Conservation (phyloP, 2,329 filamentous ascomycete species). For the Macrophomina pseudophaseolina region DNA sequence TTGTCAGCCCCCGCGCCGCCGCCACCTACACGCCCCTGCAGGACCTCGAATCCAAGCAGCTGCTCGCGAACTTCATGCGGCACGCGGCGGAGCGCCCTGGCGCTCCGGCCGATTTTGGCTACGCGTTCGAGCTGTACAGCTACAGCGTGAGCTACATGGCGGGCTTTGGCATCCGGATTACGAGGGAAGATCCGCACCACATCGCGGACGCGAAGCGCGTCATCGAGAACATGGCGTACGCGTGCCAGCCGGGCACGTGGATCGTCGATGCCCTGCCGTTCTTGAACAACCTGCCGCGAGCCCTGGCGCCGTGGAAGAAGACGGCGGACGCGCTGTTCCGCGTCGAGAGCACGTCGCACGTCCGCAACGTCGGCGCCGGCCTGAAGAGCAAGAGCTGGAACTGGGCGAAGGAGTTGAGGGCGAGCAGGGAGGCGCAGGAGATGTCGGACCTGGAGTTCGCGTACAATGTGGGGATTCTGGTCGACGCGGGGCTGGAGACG, state of each 20-base stretch:
- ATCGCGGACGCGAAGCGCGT: slow-evolving; percentile 29
- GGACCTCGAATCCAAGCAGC: slow-evolving; percentile 54
- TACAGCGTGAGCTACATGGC: slow-evolving; percentile 47
- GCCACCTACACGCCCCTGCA: slow-evolving; percentile 50
- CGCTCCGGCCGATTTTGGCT: slow-evolving; percentile 34
- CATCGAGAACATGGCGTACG: slow-evolving; percentile 30
- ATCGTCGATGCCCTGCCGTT: slow-evolving; percentile 51
- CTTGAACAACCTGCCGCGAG: slow-evolving; percentile 48
- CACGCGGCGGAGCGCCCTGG: slow-evolving; percentile 25
- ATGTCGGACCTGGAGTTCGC: slow-evolving; percentile 31
- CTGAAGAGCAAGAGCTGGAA: slow-evolving; percentile 32
- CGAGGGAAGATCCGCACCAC: slow-evolving; percentile 31
- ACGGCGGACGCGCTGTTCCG: slow-evolving; percentile 31
- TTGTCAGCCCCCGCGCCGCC: slow-evolving; percentile 38
- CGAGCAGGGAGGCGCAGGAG: slow-evolving; percentile 27
- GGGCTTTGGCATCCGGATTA: slow-evolving; percentile 45
- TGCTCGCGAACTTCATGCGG: slow-evolving; percentile 50
- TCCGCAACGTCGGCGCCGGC: slow-evolving; percentile 30
- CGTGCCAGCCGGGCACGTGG: slow-evolving; percentile 41
- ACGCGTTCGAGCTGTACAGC: slow-evolving; percentile 44
- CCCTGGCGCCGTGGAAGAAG: slow-evolving; percentile 41
- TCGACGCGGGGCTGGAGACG: slow-evolving; percentile 35
- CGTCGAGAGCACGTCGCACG: slow-evolving; percentile 30
- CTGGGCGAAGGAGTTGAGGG: slow-evolving; percentile 30
- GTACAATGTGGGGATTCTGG: slow-evolving; percentile 32